Evolutionary conservation across 176 grass and related monocot genomes (phyloP).

Genomic region (Puya raimondii): DNA sequence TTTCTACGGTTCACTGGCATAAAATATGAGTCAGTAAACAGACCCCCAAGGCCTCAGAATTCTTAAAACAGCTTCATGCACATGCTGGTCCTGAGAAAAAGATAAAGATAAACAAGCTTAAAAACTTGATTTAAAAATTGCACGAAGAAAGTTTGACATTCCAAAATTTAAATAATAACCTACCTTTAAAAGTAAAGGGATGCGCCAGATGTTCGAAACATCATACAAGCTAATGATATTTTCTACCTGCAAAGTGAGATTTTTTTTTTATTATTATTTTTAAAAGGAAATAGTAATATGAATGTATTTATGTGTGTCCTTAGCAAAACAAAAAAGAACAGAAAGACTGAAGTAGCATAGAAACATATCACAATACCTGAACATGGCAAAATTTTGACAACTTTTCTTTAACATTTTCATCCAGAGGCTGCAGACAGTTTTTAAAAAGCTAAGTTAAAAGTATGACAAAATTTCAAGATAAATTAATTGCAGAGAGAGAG

Average conservation of each 20-base stretch:
- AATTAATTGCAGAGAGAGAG: background rate
- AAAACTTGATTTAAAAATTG: background rate
- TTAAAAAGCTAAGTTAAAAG: slow-evolving; percentile 12
- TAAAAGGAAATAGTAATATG: background rate
- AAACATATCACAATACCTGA: slow-evolving; percentile 15
- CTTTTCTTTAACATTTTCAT: slow-evolving; percentile 38
- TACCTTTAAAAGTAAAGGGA: slow-evolving; percentile 39
- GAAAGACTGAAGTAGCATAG: slow-evolving; percentile 2
- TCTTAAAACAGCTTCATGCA: slow-evolving; percentile 36
- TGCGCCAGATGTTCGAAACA: slow-evolving; percentile 41
- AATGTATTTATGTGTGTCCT: background rate
- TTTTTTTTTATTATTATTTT: slow-evolving; percentile 5
- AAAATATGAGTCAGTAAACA: background rate
- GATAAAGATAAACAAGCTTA: background rate
- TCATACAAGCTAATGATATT: slow-evolving; percentile 41
- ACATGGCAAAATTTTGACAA: slow-evolving; percentile 44
- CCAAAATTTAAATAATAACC: background rate
- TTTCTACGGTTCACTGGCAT: background rate
- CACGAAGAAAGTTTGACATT: background rate
- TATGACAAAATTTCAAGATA: background rate
- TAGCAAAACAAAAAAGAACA: background rate
- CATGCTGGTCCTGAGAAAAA: slow-evolving; percentile 38
- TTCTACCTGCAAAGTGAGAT: slow-evolving; percentile 20
- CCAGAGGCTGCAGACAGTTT: slow-evolving; percentile 21
- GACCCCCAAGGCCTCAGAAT: slow-evolving; percentile 27